Conservation (phyloP, 768 basidiomycete species). For the Lenzites betulinus region DNA sequence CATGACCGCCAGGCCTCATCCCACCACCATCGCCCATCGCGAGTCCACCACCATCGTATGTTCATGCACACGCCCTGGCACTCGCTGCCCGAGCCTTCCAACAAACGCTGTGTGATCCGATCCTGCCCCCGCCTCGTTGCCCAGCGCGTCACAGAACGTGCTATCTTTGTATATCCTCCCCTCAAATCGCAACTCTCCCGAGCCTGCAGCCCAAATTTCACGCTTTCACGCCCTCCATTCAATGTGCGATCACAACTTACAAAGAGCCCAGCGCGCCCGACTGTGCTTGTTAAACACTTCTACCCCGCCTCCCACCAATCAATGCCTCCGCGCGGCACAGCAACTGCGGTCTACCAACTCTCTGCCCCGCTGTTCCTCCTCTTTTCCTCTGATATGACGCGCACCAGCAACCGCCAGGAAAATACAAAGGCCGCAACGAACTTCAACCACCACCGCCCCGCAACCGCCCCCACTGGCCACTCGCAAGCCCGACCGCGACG, state of each 20-base stretch:
- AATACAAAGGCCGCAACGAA: no score
- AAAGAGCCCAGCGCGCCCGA: no score
- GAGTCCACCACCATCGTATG: neutral
- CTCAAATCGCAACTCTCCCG: no score
- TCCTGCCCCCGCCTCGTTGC: neutral
- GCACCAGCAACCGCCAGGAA: no score
- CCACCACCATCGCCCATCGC: neutral
- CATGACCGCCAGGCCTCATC: constrained; percentile 5
- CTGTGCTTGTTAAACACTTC: neutral
- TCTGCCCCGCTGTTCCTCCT: neutral
- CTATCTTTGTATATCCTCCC: neutral
- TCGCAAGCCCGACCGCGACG: no score
- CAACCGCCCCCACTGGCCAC: no score
- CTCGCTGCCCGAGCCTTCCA: neutral
- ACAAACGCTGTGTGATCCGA: constrained; percentile 7
- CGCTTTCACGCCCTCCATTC: no score
- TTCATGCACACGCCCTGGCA: no score
- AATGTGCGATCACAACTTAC: no score
- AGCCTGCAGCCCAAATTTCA: no score
- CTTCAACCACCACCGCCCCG: neutral
- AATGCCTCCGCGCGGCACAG: neutral
- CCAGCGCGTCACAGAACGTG: no score
- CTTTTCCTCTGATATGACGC: no score
- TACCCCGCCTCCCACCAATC: neutral
- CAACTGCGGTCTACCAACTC: constrained; percentile 1